Conservation (phyloP, 2,329 filamentous ascomycete genomes). For the Grosmannia serpens region DNA sequence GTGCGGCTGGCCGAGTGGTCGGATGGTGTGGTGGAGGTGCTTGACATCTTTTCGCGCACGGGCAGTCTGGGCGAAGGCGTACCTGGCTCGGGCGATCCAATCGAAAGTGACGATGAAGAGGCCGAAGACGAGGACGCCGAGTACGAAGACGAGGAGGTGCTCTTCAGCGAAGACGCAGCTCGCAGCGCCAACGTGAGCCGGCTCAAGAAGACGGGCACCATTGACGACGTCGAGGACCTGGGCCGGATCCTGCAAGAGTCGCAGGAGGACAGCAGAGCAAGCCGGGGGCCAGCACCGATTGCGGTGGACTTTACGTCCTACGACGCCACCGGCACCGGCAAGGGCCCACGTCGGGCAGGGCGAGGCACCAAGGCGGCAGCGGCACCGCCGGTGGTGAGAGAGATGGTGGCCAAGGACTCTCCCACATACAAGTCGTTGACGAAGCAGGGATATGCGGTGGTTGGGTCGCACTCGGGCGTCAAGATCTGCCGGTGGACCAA, state of each 20-base stretch:
- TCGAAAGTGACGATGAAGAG: conserved; percentile 74
- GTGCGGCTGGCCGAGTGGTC: conserved; percentile 66
- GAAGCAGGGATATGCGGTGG: conserved; percentile 92
- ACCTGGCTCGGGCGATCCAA: conserved; percentile 67
- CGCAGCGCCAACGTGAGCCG: conserved; percentile 22
- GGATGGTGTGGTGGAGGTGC: conserved; percentile 58
- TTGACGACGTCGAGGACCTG: conserved; percentile 80
- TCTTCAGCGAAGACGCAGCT: conserved; percentile 34
- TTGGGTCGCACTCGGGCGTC: conserved; percentile 89
- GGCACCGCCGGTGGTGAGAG: conserved; percentile 41
- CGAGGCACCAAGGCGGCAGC: conserved; percentile 21
- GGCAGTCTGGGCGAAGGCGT: conserved; percentile 54
- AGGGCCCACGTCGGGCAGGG: conserved; percentile 20
- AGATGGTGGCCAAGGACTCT: conserved; percentile 88
- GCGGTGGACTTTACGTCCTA: conserved; percentile 82
- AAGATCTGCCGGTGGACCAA: conserved; percentile 99
- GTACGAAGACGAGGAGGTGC: conserved; percentile 53
- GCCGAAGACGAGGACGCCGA: conserved; percentile 55
- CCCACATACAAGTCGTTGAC: conserved; percentile 83
- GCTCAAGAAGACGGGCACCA: conserved; percentile 32
- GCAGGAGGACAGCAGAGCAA: conserved; percentile 18
- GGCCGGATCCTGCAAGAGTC: conserved; percentile 50
- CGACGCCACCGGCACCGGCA: conserved; percentile 32
- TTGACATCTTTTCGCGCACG: conserved; percentile 51
- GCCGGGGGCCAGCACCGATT: conserved; percentile 33